A percentile compares a stretch with the other conserved stretches of the same genome.
These are phyloP conservation scores for Eucommia ulmoides DNA, from an alignment of 257 asterid genomes.

Conservation along the genomic window DNA sequence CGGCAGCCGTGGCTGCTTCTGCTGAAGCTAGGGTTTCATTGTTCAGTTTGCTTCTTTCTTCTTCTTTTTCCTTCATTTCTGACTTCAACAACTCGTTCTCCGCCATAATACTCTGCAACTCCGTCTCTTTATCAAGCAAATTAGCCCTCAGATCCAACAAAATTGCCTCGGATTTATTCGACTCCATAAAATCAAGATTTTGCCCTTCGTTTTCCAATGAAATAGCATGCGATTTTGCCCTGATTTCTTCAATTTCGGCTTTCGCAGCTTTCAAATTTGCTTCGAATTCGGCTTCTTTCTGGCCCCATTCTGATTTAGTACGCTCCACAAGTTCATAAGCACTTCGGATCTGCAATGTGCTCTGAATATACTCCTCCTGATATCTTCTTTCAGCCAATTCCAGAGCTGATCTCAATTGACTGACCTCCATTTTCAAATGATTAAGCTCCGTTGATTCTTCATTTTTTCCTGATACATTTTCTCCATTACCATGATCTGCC, in stretches of 20 bases:
- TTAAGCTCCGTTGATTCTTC: constrained; percentile 24
- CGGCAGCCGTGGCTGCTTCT: constrained; percentile 48
- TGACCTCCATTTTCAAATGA: constrained; percentile 28
- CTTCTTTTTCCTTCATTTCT: constrained; percentile 35
- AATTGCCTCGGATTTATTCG: too few species aligned
- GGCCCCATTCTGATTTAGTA: neutral
- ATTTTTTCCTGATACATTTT: constrained; percentile 7
- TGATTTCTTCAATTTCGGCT: neutral
- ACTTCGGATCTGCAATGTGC: neutral
- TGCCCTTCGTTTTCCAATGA: too few species aligned
- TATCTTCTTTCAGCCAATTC: neutral
- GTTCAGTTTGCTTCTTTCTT: constrained; percentile 19
- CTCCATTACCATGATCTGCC: constrained; percentile 16
- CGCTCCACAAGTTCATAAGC: neutral
- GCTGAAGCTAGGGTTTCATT: constrained; percentile 34
- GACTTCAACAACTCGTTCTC: constrained; percentile 49
- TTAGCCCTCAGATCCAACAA: constrained; percentile 31
- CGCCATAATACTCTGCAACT: too few species aligned
- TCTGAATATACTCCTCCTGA: neutral
- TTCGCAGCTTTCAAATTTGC: neutral
- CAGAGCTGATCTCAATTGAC: constrained; percentile 2
- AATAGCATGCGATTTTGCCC: too few species aligned
- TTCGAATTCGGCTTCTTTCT: neutral
- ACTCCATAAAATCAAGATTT: too few species aligned
- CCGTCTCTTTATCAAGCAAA: constrained; percentile 37